These are phyloP conservation scores for Ceriops tagal DNA, from an alignment of 345 rosid genomes.

Conservation along the genomic window DNA sequence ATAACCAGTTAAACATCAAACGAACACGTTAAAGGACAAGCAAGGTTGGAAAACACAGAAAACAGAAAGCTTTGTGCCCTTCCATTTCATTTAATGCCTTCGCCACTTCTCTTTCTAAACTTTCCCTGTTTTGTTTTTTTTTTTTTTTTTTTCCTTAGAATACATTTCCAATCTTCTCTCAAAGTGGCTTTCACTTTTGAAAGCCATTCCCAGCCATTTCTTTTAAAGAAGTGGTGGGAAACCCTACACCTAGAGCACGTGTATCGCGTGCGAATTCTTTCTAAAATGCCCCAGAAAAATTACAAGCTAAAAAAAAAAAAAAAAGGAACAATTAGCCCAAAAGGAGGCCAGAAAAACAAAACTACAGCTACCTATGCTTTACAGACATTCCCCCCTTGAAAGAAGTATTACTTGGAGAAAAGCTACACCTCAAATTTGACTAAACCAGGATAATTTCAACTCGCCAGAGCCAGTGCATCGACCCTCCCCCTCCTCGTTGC, in stretches of 20 bases:
- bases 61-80: too few relatives aligned
- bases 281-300: conserved; percentile 20
- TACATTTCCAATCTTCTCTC: conserved; percentile 19
- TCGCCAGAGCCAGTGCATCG: conserved; percentile 87
- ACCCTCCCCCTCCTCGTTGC: conserved; percentile 63
- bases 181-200: conserved; percentile 18
- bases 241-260: conserved; percentile 23
- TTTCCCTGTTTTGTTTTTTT: background rate
- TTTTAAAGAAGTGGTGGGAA: conserved; percentile 9
- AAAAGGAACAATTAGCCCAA: background rate
- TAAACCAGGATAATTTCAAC: conserved; percentile 48
- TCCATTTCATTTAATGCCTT: conserved; percentile 19
- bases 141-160: background rate
- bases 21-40: background rate
- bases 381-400: conserved; percentile 19
- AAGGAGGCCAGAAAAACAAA: background rate
- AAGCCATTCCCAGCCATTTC: conserved; percentile 20
- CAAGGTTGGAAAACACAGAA: too few relatives aligned
- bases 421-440: conserved; percentile 34
- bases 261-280: conserved; percentile 6
- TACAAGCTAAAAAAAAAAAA: conserved; percentile 14
- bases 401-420: conserved; percentile 31
- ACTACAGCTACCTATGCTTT: conserved; percentile 24
- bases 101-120: conserved; percentile 13
- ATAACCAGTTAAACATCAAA: background rate